A percentile compares a stretch with the other conserved stretches of the same genome.
Evolutionary conservation across 257 asterid species (phyloP).

Genomic region (Ophiorrhiza pumila): DNA sequence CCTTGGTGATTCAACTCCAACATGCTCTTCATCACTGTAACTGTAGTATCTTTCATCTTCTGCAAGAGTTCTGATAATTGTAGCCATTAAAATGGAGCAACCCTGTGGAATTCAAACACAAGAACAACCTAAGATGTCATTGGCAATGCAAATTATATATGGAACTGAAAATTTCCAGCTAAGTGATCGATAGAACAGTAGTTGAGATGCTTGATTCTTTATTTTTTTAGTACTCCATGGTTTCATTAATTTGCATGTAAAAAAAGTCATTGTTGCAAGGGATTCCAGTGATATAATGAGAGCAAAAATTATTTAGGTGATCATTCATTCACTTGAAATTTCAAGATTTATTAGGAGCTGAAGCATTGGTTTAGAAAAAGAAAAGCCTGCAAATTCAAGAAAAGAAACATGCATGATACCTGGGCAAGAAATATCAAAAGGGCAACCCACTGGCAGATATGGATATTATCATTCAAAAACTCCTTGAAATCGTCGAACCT

Average conservation of each 20-base stretch:
- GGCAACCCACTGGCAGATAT: constrained; percentile 34
- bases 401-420: constrained; percentile 19
- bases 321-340: background rate
- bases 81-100: constrained; percentile 40
- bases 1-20: constrained; percentile 8
- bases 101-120: constrained; percentile 35
- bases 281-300: background rate
- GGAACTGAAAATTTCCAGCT: background rate
- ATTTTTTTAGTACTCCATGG: background rate
- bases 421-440: constrained; percentile 38
- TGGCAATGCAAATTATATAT: background rate
- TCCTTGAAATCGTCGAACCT: constrained; percentile 38
- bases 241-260: background rate
- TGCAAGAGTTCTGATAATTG: constrained; percentile 35
- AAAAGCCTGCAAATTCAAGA: background rate
- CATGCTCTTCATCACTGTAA: constrained; percentile 17
- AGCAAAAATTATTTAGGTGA: no score
- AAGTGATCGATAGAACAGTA: background rate
- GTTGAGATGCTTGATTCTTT: background rate
- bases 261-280: background rate
- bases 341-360: background rate
- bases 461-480: constrained; percentile 34
- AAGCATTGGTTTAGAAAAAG: background rate
- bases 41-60: constrained; percentile 6
- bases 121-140: background rate